A percentile compares a stretch with the other conserved stretches of the same genome.
Conservation (phyloP, 2,329 filamentous ascomycete genomes). For the Pestalotiopsis fici region DNA sequence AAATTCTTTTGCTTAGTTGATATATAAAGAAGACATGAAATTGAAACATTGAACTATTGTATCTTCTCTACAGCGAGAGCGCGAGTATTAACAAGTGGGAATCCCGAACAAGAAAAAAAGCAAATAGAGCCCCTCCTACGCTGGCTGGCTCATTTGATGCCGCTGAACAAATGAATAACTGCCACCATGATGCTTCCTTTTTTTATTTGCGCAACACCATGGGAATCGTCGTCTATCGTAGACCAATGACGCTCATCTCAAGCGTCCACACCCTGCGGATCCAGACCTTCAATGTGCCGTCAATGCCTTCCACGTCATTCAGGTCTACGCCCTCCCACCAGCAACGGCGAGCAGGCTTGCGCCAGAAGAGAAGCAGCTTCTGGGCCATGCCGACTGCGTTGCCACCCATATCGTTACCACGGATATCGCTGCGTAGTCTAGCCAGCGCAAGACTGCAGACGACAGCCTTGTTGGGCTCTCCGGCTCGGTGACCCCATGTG, state of each 20-base stretch:
- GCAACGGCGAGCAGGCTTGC: conserved; percentile 92
- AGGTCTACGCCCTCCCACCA: conserved; percentile 99
- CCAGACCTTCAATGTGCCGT: conserved; percentile 95
- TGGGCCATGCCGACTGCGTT: conserved; percentile 97
- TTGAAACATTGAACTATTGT: not conserved
- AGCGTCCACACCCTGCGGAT: conserved; percentile 97
- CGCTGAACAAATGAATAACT: conserved; percentile 1
- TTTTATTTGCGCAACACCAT: not conserved
- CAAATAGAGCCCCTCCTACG: not conserved
- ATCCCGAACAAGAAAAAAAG: not conserved
- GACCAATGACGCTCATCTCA: conserved; percentile 93
- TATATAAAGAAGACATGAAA: not conserved
- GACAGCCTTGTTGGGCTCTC: conserved; percentile 96
- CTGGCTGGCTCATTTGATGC: not conserved
- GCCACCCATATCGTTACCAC: conserved; percentile 72
- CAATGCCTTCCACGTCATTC: conserved; percentile 83
- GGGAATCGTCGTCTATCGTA: conserved; percentile 53
- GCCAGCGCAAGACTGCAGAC: conserved; percentile 96
- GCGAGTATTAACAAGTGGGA: conserved; percentile 6
- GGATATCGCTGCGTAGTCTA: conserved; percentile 87
- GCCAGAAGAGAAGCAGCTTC: conserved; percentile 96
- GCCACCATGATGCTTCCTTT: not conserved
- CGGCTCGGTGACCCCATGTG: conserved; percentile 93
- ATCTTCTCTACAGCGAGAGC: conserved; percentile 5
- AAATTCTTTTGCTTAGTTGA: not conserved